Percentiles rank a stretch among this genome's conserved stretches.
These are phyloP conservation scores for Coprinopsis sp. DNA, from an alignment of 768 basidiomycete species.

Conservation along the genomic window DNA sequence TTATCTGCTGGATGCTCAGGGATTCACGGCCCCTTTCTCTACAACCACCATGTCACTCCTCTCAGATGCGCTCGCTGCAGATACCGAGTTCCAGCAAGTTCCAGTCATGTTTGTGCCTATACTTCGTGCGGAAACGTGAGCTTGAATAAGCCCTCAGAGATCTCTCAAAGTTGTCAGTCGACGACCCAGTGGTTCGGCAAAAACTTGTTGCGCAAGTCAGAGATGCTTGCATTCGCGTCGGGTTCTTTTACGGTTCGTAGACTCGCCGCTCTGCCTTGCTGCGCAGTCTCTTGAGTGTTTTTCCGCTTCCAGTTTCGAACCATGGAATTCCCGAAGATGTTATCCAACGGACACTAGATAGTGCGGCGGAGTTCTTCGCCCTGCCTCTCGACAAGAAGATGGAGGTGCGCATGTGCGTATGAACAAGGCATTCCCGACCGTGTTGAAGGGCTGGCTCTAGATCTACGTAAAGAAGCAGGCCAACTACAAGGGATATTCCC, in stretches of 20 bases:
- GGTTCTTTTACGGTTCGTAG: constrained; percentile 74
- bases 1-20: too few species aligned
- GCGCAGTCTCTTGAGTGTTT: neutral
- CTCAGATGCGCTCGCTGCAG: constrained; percentile 9
- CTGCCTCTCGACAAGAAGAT: constrained; percentile 60
- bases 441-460: constrained; percentile 27
- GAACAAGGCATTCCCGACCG: neutral
- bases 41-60: constrained; percentile 10
- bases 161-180: constrained; percentile 40
- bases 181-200: constrained; percentile 34
- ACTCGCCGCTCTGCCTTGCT: neutral
- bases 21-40: too few species aligned
- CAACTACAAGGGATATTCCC: constrained; percentile 76
- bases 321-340: constrained; percentile 61
- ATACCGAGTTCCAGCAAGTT: constrained; percentile 29
- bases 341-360: constrained; percentile 41
- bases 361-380: constrained; percentile 61
- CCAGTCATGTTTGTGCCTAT: constrained; percentile 32
- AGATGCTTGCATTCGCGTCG: constrained; percentile 75
- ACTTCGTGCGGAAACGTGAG: neutral
- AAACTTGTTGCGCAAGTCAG: constrained; percentile 55
- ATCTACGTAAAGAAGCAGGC: constrained; percentile 61
- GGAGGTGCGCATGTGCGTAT: constrained; percentile 39
- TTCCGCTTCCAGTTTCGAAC: constrained; percentile 52
- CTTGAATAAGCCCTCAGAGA: neutral